Evolutionary conservation across 2,329 filamentous ascomycete species (phyloP), one percentile per base, ranked within the genome.

Genomic region (Penicillium sp.): DNA sequence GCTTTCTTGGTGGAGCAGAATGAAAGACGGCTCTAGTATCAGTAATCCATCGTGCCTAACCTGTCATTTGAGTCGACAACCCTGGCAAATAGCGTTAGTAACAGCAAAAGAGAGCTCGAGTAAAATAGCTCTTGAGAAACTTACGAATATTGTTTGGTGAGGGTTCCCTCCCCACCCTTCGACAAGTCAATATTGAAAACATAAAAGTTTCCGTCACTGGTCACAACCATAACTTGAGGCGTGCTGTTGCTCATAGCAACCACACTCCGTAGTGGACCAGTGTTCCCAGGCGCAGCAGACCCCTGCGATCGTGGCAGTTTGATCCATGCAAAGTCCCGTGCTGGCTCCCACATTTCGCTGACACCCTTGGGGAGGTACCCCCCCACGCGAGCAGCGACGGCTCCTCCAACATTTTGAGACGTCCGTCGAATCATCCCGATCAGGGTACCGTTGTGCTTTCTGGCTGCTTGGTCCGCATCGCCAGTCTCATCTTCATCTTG

Each of bases 181-280:
- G 96, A 93, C 80, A 99, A 85, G 72, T 99, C 93, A 53, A 99
- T 92, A 63, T 91, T 93, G 76, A 93, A 99, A 29, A 98, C 89
- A 67, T 95, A 96, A 70, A 97, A 98, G 24, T 89, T 89, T 10
- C 95, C 95, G 72, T 99, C 95, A 66, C 90, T 97, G 0, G 95
- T 99, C 14, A 97, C 93, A 0, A 98, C 91, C 93, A 99, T 98
- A 48, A 99, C 90, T 68, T 98, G 93, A 1, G 95, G 95, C 26
- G 90, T 93, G 71, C 88, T 96, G 69, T 89, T 95, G 71, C 91
- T 96, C 88, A 99, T 96, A 9, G 95, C 93, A 44, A 99, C 95
- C n/a, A 99, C 93, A 63, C 91, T 96, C 63, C 90, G 83, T 41
- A 96, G 75, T 0, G 90, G 87, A 0, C 82, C 79, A n/a, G 69